Evolutionary conservation across 1,139 yeast species (phyloP).

Genomic region (Nakaseomyces nivariensis): DNA sequence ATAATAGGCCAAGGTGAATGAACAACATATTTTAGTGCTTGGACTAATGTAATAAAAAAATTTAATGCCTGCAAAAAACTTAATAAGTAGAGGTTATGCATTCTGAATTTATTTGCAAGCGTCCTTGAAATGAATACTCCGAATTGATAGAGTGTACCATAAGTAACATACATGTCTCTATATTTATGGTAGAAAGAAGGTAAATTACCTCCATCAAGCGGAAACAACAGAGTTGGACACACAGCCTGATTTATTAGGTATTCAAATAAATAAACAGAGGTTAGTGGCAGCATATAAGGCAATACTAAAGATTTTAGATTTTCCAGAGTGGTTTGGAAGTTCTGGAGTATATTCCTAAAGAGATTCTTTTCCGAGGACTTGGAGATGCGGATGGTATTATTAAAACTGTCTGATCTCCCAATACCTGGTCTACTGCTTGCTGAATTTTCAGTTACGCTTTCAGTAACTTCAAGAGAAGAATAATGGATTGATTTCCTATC

Average conservation of each 20-base stretch:
- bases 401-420: not conserved
- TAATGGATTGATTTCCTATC: constrained; percentile 2
- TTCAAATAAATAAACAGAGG: constrained; percentile 76
- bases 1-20: constrained; percentile 63
- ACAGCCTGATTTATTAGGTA: constrained; percentile 87
- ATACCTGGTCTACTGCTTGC: too few species aligned
- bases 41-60: constrained; percentile 47
- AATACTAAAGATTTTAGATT: constrained; percentile 42
- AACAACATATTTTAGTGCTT: constrained; percentile 48
- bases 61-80: constrained; percentile 63
- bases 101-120: constrained; percentile 55
- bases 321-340: constrained; percentile 33
- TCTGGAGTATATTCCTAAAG: constrained; percentile 14
- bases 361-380: constrained; percentile 1
- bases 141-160: constrained; percentile 83
- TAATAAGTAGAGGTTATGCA: constrained; percentile 49
- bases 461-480: not conserved
- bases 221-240: constrained; percentile 76
- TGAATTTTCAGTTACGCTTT: too few species aligned
- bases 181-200: constrained; percentile 44
- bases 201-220: constrained; percentile 39
- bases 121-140: constrained; percentile 91
- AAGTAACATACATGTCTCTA: constrained; percentile 84
- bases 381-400: not conserved
- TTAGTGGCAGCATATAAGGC: constrained; percentile 77